These are phyloP conservation scores for Veloboletus limbatus DNA, from an alignment of 1,284 basidiomycete species.

Conservation along the genomic window DNA sequence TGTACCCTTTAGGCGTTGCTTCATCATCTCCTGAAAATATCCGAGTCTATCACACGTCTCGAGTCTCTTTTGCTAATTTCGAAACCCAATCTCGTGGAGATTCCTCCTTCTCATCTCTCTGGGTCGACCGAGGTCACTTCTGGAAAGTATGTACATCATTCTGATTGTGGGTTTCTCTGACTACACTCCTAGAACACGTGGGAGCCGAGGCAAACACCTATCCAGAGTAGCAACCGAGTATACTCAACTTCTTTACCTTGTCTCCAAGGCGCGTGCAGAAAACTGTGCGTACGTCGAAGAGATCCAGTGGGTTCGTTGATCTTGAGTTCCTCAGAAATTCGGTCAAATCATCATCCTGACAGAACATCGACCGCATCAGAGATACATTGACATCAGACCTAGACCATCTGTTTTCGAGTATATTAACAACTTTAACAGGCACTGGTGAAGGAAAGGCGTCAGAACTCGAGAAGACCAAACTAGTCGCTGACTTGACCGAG, in stretches of 20 bases:
- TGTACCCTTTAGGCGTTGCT: conserved; percentile 61
- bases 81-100: conserved; percentile 23
- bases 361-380: conserved; percentile 81
- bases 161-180: conserved; percentile 1
- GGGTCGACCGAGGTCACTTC: conserved; percentile 17
- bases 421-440: conserved; percentile 47
- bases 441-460: conserved; percentile 43
- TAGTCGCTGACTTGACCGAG: conserved; percentile 64
- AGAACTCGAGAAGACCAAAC: conserved; percentile 65
- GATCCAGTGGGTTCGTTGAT: conserved; percentile 77
- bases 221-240: conserved; percentile 87
- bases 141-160: conserved; percentile 23
- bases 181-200: conserved; percentile 44
- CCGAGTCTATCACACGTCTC: conserved; percentile 80
- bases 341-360: conserved; percentile 16
- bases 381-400: conserved; percentile 81
- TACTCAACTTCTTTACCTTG: conserved; percentile 88
- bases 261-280: conserved; percentile 74
- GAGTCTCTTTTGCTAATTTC: conserved; percentile 75
- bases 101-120: conserved; percentile 27
- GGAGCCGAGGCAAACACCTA: conserved; percentile 78
- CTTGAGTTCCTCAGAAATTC: conserved; percentile 11
- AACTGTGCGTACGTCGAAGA: conserved; percentile 77
- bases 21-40: conserved; percentile 83
- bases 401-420: conserved; percentile 70